These are phyloP conservation scores for Vaccinium corymbosum DNA, from an alignment of 148 eudicot species.

Conservation along the genomic window DNA sequence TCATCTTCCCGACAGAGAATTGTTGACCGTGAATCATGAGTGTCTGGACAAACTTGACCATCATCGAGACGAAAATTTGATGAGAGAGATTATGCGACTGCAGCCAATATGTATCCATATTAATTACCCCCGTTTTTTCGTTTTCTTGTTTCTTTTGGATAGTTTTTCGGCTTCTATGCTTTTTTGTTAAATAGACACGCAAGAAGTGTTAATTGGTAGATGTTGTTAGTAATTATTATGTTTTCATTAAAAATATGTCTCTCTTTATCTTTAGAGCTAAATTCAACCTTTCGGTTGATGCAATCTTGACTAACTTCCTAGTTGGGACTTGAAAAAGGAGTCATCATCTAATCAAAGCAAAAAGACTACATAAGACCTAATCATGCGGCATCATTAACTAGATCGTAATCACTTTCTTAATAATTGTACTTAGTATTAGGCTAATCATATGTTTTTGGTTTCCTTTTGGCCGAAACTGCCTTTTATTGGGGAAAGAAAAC, in stretches of 20 bases:
- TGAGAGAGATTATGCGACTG: too few relatives aligned
- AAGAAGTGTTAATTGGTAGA: too few relatives aligned
- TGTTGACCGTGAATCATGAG: not conserved
- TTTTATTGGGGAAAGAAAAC: not conserved
- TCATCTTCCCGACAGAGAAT: too few relatives aligned
- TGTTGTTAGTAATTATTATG: not conserved
- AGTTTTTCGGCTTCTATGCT: not conserved
- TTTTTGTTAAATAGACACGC: not conserved
- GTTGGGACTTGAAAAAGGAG: conserved; percentile 5
- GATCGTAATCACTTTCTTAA: not conserved
- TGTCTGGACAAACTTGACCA: too few relatives aligned
- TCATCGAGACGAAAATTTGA: too few relatives aligned
- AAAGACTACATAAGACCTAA: not conserved
- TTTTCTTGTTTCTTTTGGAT: not conserved
- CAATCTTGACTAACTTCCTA: not conserved
- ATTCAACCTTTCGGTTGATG: conserved; percentile 1
- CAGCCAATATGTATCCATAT: too few relatives aligned
- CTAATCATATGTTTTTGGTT: not conserved
- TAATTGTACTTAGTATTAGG: not conserved
- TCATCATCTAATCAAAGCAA: conserved; percentile 8
- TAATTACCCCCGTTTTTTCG: too few relatives aligned
- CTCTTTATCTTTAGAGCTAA: not conserved
- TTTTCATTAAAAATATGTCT: not conserved
- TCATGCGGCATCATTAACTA: not conserved
- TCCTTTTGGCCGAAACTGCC: not conserved